Evolutionary conservation across 2,329 filamentous ascomycete species (phyloP), one percentile per base, ranked within the genome.

Genomic region (Verticillium dahliae): DNA sequence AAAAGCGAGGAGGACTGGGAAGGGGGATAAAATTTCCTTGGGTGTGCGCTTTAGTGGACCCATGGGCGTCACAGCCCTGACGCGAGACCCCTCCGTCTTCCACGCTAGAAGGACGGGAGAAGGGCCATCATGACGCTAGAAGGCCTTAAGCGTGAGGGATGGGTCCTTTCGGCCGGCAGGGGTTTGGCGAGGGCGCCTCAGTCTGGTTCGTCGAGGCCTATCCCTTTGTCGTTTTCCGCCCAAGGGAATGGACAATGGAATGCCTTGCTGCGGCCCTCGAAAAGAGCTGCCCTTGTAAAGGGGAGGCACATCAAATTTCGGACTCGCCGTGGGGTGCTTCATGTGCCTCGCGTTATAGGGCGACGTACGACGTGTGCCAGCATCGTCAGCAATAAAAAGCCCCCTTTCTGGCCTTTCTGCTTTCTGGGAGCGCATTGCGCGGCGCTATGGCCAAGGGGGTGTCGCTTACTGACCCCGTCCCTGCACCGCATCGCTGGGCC

Each of bases 21-120:
- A 31, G 27, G 27, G 27, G 27, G 27, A 5, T 4, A 5, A 5
- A 27, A 27, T 11, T 4, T 31, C 9, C 45, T 4, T 3, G 3
- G 7, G 45, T 11, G 45, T 10, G 45, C 15, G n/a, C 45, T 52
- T 57, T 34, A n/a, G 55, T 38, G 55, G 18, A 22, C 27, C 27
- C 27, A 31, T 31, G 3, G 55, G 33, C 55, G 33, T 22, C 18
- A 35, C 27, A 7, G 22, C 39, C 38, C 27, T 27, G 35, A n/a
- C 57, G 13, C 9, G 18, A 38, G 37, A 50, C 18, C n/a, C 34
- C 35, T 3, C 45, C n/a, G 45, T 13, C 11, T 18, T 11, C 4
- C 6, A 2, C 57, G 57, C 39, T 52, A 58, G 57, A 58, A 58
- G 57, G 57, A n/a, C 57, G 57, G 57, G 57, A 58, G 57, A 58